Conservation (phyloP, 2,329 filamentous ascomycete genomes). For the Exophiala calicioides region DNA sequence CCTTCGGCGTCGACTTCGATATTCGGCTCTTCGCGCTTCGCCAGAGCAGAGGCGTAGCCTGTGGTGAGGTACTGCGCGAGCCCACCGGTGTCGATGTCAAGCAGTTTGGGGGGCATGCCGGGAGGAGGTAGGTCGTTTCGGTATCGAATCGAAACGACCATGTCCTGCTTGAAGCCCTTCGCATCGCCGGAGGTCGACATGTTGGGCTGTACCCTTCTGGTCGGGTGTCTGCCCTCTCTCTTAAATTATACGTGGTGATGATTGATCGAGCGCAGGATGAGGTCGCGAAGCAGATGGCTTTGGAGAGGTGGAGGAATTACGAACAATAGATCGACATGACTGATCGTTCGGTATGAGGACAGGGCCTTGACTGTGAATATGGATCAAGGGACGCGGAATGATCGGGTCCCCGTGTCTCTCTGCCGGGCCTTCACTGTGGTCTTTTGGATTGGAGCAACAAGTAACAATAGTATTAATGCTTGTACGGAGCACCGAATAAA, state of each 20-base stretch:
- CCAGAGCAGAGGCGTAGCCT: conserved; percentile 83
- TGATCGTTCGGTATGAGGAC: background rate
- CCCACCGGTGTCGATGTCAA: conserved; percentile 93
- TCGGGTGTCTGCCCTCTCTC: background rate
- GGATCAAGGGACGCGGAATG: too few species aligned
- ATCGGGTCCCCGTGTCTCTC: too few species aligned
- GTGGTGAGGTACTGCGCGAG: conserved; percentile 88
- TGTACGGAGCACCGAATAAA: too few species aligned
- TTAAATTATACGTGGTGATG: background rate
- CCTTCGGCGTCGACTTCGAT: conserved; percentile 97
- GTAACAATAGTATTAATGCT: too few species aligned
- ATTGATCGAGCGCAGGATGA: background rate
- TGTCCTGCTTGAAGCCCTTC: conserved; percentile 76
- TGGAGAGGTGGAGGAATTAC: too few species aligned
- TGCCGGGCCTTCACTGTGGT: too few species aligned
- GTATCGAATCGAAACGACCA: conserved; percentile 93
- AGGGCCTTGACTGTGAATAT: too few species aligned
- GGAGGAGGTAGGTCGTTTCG: conserved; percentile 94
- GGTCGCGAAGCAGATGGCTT: too few species aligned
- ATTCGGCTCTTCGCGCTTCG: conserved; percentile 88
- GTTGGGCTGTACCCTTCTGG: conserved; percentile 6
- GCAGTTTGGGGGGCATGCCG: conserved; percentile 90
- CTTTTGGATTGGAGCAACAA: too few species aligned
- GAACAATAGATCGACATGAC: too few species aligned
- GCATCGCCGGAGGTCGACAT: conserved; percentile 26